Evolutionary conservation across 108 stramenopile genomes (phyloP).

Genomic region (Chaetoceros muelleri): DNA sequence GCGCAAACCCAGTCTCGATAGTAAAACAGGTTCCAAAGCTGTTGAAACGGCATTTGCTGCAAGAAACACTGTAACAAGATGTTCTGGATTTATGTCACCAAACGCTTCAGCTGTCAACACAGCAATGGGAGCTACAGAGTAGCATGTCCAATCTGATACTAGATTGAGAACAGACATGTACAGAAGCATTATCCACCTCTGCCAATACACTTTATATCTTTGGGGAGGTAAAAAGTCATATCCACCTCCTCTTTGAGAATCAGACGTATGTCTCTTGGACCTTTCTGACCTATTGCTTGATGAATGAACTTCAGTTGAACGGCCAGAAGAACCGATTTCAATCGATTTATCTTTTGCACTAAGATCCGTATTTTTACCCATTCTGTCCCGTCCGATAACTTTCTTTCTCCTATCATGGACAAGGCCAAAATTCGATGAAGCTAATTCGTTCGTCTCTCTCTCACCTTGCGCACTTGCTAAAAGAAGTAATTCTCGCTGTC

Average conservation of each 20-base stretch:
- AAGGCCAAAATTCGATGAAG: too few relatives aligned
- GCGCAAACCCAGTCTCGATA: constrained; percentile 64
- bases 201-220: constrained; percentile 53
- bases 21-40: constrained; percentile 70
- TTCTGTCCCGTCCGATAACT: too few relatives aligned
- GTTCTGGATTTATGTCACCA: constrained; percentile 77
- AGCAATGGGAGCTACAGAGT: constrained; percentile 74
- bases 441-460: too few relatives aligned
- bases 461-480: too few relatives aligned
- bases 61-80: constrained; percentile 66
- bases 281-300: too few relatives aligned
- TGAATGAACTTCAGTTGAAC: too few relatives aligned
- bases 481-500: too few relatives aligned
- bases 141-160: constrained; percentile 81
- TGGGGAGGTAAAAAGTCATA: constrained; percentile 4
- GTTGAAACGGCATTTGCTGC: constrained; percentile 68
- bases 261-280: too few relatives aligned
- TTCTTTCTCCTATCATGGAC: too few relatives aligned
- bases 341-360: too few relatives aligned
- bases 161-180: constrained; percentile 73
- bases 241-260: constrained; percentile 2
- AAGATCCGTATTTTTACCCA: too few relatives aligned
- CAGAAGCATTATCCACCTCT: constrained; percentile 69
- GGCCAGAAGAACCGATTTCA: too few relatives aligned
- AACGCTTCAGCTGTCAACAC: constrained; percentile 53